Evolutionary conservation across 495 filamentous ascomycete species (phyloP), one percentile per base, ranked within the genome.

Genomic region (Podospora fimiseda): DNA sequence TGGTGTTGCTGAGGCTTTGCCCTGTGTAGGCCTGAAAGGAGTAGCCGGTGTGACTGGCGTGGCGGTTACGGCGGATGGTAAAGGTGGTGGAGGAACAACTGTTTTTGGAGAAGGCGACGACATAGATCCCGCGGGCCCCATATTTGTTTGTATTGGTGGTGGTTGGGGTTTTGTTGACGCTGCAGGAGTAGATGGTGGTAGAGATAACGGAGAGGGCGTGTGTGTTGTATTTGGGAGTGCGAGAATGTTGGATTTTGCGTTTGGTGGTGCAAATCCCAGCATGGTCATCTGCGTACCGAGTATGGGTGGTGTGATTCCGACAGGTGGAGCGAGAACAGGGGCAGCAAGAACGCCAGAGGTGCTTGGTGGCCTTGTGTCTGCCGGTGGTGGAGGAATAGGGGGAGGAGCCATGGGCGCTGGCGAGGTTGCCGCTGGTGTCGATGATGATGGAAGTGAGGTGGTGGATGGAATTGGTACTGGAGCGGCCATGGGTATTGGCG

Each of bases 221-320:
- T 69, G 71, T 21, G 66, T 57, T 13, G 73, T 69, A 46, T 74
- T 75, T 11, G 74, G 74, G 7, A 61, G 61, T 16, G 74, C 74
- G 20, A 77, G 72, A 14, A 73, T 61, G 39, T 69, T 68, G 21
- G 70, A 70, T 27, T 58, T 67, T 21, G 50, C 45, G 2, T 48
- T 51, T 9, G 51, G n/a, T 19, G 41, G 38, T 0, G 57, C 40
- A 16, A 62, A 58, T 13, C 60, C 62, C 20, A 60, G 40, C 47
- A 61, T 60, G 9, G 58, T 52, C 51, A 61, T 59, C 30, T 55
- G 55, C 1, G 53, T 53, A 15, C 62, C 57, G 5, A 60, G 60
- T 43, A 63, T 54, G 3, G 59, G 53, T 9, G 56, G 21, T 2
- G 43, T 44, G 2, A 60, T 43, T 6, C 59, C 65, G 2, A 49